Percentiles rank a stretch among this genome's conserved stretches.
Conservation (phyloP, 495 filamentous ascomycete genomes). For the Terfezia boudieri region DNA sequence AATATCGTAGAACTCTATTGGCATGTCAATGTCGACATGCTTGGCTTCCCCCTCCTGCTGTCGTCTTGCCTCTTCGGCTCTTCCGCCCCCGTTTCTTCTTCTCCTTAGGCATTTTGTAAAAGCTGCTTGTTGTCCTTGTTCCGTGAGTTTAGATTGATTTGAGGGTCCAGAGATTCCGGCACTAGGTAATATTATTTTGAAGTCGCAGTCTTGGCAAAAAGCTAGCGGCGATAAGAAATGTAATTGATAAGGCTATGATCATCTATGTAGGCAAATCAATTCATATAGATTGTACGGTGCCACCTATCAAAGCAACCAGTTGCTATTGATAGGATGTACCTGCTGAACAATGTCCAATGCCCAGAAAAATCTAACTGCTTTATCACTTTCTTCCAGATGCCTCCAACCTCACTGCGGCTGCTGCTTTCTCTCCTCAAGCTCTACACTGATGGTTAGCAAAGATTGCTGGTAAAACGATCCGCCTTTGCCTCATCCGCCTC, state of each 20-base stretch:
- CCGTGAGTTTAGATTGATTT: neutral
- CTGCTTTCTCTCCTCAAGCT: slow-evolving; percentile 19
- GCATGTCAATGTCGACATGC: neutral
- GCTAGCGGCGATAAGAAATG: too few species aligned
- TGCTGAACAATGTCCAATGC: too few species aligned
- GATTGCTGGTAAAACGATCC: slow-evolving; percentile 25
- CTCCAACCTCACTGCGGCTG: slow-evolving; percentile 8
- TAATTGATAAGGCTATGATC: too few species aligned
- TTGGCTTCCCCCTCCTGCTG: slow-evolving; percentile 21
- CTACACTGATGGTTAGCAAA: slow-evolving; percentile 1
- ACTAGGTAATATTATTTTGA: too few species aligned
- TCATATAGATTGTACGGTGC: too few species aligned
- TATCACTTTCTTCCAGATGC: slow-evolving; percentile 11
- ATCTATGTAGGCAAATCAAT: too few species aligned
- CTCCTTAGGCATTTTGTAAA: slow-evolving; percentile 32
- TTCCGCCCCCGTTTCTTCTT: slow-evolving; percentile 45
- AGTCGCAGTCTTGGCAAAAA: too few species aligned
- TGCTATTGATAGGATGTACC: too few species aligned
- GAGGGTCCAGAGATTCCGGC: neutral
- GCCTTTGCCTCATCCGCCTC: slow-evolving; percentile 92
- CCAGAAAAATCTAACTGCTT: neutral
- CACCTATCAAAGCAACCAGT: too few species aligned
- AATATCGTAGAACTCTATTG: neutral
- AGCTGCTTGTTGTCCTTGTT: neutral
- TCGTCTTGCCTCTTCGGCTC: slow-evolving; percentile 36